Evolutionary conservation across 2,329 filamentous ascomycete species (phyloP), one percentile per base, ranked within the genome.

Genomic region (Thelonectria olida): DNA sequence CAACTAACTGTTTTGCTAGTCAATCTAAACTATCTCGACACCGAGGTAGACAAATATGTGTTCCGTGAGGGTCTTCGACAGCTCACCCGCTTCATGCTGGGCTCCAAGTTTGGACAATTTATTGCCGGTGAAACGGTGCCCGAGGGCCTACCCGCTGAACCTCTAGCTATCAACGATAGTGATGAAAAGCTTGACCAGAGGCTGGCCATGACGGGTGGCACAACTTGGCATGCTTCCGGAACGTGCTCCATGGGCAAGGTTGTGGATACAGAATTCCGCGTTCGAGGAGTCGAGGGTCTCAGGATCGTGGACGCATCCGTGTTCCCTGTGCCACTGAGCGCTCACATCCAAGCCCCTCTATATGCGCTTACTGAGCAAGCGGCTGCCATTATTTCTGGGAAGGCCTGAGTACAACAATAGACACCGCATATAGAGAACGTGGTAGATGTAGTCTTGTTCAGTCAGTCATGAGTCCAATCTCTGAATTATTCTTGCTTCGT

Each of bases 231-330:
- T 70, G 81, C 82, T 1, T 82, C 80, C 0, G 83, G 82, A 51
- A 85, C 83, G 1, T 83, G 80, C 52, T 78, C 83, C 0, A 88
- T 88, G 67, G 86, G 86, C 2, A 77, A 78, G 4, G 85, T 88
- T 0, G 73, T 89, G n/a, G 84, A 89, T 68, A 78, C 76, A 0
- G 77, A 82, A 55, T 87, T 88, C 70, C 77, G 80, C 5, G 86
- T 89, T 1, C 74, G 79, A 13, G 85, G 85, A 2, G 61, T 71
- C 3, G 54, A 70, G 44, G 64, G 68, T 5, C 67, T 78, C 2
- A 58, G 75, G 4, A 69, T 77, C 5, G 73, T 77, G 9, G 76
- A 79, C 63, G 74, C 75, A 8, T 76, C 74, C 3, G 66, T 78
- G 4, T 59, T 78, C 25, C 75, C 75, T 7, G 56, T 75, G 10